These are phyloP conservation scores for Kwoniella shandongensis DNA, from an alignment of 768 basidiomycete species.

Conservation along the genomic window DNA sequence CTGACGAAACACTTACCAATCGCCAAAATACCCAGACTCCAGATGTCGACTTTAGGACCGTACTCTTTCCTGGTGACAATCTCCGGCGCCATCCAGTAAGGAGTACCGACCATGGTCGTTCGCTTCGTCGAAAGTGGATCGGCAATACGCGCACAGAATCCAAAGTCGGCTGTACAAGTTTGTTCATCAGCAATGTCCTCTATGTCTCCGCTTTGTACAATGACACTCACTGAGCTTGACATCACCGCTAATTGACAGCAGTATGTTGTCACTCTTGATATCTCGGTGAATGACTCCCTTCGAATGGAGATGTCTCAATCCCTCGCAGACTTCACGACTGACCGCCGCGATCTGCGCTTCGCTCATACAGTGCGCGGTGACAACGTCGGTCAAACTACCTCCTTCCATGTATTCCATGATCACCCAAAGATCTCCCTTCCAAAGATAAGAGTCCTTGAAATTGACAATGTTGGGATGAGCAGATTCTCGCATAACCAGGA, in stretches of 20 bases:
- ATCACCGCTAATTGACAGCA: slow-evolving; percentile 87
- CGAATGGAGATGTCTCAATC: slow-evolving; percentile 87
- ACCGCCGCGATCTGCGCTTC: slow-evolving; percentile 99
- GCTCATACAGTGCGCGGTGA: slow-evolving; percentile 92
- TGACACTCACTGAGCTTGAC: slow-evolving; percentile 91
- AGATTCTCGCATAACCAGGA: slow-evolving; percentile 95
- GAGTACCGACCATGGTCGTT: slow-evolving; percentile 97
- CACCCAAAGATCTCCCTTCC: slow-evolving; percentile 97
- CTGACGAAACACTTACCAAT: slow-evolving; percentile 59
- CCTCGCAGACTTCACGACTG: slow-evolving; percentile 85
- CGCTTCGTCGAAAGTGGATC: slow-evolving; percentile 62
- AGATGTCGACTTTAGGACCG: slow-evolving; percentile 93
- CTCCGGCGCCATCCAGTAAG: slow-evolving; percentile 99
- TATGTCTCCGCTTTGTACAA: not conserved
- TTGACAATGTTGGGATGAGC: slow-evolving; percentile 99
- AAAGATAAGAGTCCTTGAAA: slow-evolving; percentile 96
- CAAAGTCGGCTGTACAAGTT: slow-evolving; percentile 52
- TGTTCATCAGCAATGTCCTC: not conserved
- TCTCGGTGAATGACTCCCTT: slow-evolving; percentile 98
- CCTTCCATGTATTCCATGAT: slow-evolving; percentile 99
- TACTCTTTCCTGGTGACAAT: slow-evolving; percentile 97
- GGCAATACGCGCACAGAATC: slow-evolving; percentile 54
- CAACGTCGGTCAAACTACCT: slow-evolving; percentile 90
- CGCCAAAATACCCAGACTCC: slow-evolving; percentile 97
- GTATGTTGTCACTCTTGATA: slow-evolving; percentile 97